A percentile compares a stretch with the other conserved stretches of the same genome.
Evolutionary conservation across 345 rosid genomes (phyloP).

Genomic region (Trapa incisa): DNA sequence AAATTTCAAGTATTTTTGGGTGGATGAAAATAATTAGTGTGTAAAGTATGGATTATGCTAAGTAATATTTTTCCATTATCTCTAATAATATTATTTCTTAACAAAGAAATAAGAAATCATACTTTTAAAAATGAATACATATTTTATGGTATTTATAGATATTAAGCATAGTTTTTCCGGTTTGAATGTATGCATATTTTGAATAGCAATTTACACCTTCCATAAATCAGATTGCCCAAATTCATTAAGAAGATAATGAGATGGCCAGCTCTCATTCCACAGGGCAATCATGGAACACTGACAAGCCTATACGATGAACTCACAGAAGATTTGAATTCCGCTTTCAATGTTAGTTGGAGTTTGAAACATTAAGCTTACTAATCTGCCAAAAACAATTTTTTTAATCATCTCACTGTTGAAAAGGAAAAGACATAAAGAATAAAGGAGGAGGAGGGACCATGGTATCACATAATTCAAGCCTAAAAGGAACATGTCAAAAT

Average conservation of each 20-base stretch:
- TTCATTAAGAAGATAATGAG: background rate
- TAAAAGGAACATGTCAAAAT: background rate
- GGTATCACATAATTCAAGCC: background rate
- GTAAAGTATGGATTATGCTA: too few species aligned
- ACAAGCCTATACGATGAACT: background rate
- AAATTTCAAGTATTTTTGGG: too few species aligned
- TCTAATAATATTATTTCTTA: too few species aligned
- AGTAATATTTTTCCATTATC: too few species aligned
- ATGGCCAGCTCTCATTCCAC: background rate
- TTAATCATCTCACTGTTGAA: background rate
- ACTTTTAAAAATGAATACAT: too few species aligned
- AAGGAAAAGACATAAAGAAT: background rate
- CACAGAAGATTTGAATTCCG: background rate
- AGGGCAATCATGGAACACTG: background rate
- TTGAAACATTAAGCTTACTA: slow-evolving; percentile 3
- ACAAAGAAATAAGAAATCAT: too few species aligned
- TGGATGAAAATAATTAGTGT: too few species aligned
- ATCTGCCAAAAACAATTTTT: background rate
- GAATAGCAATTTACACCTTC: too few species aligned
- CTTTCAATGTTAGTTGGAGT: background rate
- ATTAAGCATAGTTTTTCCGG: too few species aligned
- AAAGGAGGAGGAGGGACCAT: background rate
- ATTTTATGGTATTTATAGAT: too few species aligned
- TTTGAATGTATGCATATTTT: too few species aligned
- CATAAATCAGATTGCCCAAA: background rate